These are phyloP conservation scores for Diatrype stigma DNA, from an alignment of 2,329 filamentous ascomycete genomes.

Conservation along the genomic window DNA sequence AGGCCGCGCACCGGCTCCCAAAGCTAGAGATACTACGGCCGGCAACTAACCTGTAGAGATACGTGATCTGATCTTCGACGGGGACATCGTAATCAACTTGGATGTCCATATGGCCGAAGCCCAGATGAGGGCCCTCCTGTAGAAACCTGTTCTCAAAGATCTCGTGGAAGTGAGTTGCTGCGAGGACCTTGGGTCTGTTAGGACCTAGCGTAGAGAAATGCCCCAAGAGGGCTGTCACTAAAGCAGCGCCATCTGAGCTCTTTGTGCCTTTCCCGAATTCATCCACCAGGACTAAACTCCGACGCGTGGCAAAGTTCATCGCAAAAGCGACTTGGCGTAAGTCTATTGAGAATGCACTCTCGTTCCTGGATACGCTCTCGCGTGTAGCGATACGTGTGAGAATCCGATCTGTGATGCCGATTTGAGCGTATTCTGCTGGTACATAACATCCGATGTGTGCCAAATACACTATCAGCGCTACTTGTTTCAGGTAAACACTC, in stretches of 20 bases:
- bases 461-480: conserved; percentile 85
- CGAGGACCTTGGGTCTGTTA: conserved; percentile 52
- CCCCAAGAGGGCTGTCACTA: conserved; percentile 54
- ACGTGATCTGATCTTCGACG: conserved; percentile 62
- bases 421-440: conserved; percentile 68
- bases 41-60: conserved; percentile 64
- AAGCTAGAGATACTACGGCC: conserved; percentile 79
- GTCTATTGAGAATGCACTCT: conserved; percentile 70
- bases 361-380: conserved; percentile 54
- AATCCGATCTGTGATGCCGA: conserved; percentile 91
- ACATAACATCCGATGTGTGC: conserved; percentile 92
- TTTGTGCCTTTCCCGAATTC: conserved; percentile 75
- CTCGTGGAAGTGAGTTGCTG: conserved; percentile 65
- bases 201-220: conserved; percentile 47
- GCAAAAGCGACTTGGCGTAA: conserved; percentile 80
- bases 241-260: conserved; percentile 52
- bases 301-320: conserved; percentile 67
- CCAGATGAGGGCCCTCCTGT: conserved; percentile 42
- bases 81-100: conserved; percentile 49
- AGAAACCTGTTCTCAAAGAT: conserved; percentile 65
- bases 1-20: conserved; percentile 76
- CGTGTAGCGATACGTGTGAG: conserved; percentile 78
- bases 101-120: conserved; percentile 70
- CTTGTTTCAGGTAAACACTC: conserved; percentile 91
- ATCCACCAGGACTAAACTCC: conserved; percentile 83